phyloP scores from a whole-genome alignment of 2,329 filamentous ascomycete genomes.

The Fusarium pininemorale region DNA sequence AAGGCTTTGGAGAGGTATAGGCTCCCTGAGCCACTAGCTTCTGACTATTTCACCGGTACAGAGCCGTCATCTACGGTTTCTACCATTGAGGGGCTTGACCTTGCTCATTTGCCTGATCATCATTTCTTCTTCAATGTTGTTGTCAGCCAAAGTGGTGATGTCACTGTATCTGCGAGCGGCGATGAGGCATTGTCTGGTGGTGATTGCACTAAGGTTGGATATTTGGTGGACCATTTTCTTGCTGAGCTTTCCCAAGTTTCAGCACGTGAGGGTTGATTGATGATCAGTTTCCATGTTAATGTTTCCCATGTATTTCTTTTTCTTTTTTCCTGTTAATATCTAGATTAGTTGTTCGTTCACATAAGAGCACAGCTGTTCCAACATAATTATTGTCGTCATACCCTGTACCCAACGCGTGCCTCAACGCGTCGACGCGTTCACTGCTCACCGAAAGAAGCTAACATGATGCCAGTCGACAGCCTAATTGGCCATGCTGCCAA shows the following conservation, averaged over 20 bases:
- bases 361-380: accelerated
- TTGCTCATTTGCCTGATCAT: background rate
- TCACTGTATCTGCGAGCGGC: background rate
- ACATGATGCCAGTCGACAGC: background rate
- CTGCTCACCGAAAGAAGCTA: background rate
- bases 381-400: background rate
- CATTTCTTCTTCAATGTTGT: conserved; percentile 6
- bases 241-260: background rate
- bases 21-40: conserved; percentile 9
- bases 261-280: background rate
- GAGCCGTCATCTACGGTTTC: background rate
- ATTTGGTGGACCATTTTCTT: background rate
- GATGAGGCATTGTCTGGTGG: accelerated
- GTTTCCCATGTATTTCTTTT: accelerated
- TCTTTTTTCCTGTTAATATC: background rate
- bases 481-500: background rate
- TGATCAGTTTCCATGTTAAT: background rate
- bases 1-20: background rate
- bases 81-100: background rate
- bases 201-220: accelerated
- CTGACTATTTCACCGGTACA: background rate
- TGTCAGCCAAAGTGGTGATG: background rate
- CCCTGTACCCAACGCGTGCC: background rate
- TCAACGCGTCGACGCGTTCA: background rate
- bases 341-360: background rate